phyloP scores from a whole-genome alignment of 2,329 filamentous ascomycete genomes.

The Pseudocercospora vitis region DNA sequence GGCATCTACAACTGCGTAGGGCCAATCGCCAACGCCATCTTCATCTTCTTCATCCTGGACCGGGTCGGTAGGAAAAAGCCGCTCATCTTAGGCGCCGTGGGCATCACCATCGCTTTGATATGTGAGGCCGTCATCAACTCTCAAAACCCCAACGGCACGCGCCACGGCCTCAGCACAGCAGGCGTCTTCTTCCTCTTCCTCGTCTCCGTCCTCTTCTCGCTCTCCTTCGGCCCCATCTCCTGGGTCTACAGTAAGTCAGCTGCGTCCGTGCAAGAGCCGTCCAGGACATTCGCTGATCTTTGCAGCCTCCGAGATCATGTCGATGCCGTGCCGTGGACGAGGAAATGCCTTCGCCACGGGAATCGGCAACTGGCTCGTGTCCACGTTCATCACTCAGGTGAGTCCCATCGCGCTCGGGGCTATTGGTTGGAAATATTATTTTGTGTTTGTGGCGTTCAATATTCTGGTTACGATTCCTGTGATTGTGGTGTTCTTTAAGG shows the following conservation, averaged over 20 bases:
- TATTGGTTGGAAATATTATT: conserved; percentile 33
- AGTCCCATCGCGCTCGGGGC: conserved; percentile 42
- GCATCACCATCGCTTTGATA: conserved; percentile 58
- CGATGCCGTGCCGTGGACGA: conserved; percentile 63
- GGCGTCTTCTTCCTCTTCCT: conserved; percentile 67
- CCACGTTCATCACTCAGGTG: conserved; percentile 60
- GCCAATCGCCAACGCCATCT: conserved; percentile 58
- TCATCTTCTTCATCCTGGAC: conserved; percentile 59
- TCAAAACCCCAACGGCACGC: conserved; percentile 46
- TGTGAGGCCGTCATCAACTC: conserved; percentile 62
- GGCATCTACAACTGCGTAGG: conserved; percentile 63
- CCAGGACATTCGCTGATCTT: too few species aligned
- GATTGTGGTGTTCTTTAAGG: conserved; percentile 55
- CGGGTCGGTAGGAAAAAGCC: conserved; percentile 55
- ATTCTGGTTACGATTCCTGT: conserved; percentile 46
- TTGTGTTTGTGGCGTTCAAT: conserved; percentile 50
- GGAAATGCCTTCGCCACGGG: conserved; percentile 60
- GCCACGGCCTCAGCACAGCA: conserved; percentile 55
- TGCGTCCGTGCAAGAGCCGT: too few species aligned
- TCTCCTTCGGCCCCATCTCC: conserved; percentile 60
- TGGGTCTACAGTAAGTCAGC: conserved; percentile 67
- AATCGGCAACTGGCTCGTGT: conserved; percentile 60
- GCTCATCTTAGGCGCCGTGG: conserved; percentile 55
- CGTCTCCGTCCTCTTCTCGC: conserved; percentile 59
- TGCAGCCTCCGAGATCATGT: conserved; percentile 69